Evolutionary conservation across 352 stramenopile genomes (phyloP).

Genomic region (Globisporangium recalcitrans): DNA sequence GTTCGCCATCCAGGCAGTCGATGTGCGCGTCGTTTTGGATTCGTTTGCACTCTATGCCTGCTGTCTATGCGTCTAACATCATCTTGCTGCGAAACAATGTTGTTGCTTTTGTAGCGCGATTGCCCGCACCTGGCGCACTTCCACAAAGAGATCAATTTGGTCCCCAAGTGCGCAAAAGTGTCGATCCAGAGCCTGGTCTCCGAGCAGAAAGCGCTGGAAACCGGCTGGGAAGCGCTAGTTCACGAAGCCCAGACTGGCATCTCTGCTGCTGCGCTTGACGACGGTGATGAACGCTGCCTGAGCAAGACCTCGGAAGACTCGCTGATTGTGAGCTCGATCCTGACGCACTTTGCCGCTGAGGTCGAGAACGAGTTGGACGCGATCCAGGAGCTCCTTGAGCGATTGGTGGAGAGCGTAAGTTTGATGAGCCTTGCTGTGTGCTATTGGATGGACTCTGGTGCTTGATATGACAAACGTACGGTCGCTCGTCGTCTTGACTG

Average conservation of each 20-base stretch:
- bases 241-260: slow-evolving; percentile 41
- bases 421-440: slow-evolving; percentile 14
- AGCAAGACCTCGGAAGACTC: slow-evolving; percentile 7
- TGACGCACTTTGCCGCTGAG: slow-evolving; percentile 53
- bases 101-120: slow-evolving; percentile 34
- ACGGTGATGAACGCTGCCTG: slow-evolving; percentile 1
- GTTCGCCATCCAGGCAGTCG: slow-evolving; percentile 72
- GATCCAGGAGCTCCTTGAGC: slow-evolving; percentile 37
- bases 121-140: slow-evolving; percentile 57
- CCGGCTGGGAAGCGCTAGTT: slow-evolving; percentile 47
- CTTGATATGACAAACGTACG: slow-evolving; percentile 2
- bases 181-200: slow-evolving; percentile 48
- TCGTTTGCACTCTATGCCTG: not conserved
- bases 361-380: slow-evolving; percentile 54
- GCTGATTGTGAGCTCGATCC: slow-evolving; percentile 27
- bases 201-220: slow-evolving; percentile 55
- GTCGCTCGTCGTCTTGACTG: not conserved
- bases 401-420: slow-evolving; percentile 43
- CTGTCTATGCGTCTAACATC: not conserved
- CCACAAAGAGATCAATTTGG: slow-evolving; percentile 50
- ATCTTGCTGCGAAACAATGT: not conserved
- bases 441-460: not conserved
- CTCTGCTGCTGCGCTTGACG: slow-evolving; percentile 8
- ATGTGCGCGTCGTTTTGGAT: slow-evolving; percentile 24
- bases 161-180: slow-evolving; percentile 62